Base-by-base conservation (phyloP, 2,329 filamentous ascomycete species). In the Cryphonectria parasitica region DNA sequence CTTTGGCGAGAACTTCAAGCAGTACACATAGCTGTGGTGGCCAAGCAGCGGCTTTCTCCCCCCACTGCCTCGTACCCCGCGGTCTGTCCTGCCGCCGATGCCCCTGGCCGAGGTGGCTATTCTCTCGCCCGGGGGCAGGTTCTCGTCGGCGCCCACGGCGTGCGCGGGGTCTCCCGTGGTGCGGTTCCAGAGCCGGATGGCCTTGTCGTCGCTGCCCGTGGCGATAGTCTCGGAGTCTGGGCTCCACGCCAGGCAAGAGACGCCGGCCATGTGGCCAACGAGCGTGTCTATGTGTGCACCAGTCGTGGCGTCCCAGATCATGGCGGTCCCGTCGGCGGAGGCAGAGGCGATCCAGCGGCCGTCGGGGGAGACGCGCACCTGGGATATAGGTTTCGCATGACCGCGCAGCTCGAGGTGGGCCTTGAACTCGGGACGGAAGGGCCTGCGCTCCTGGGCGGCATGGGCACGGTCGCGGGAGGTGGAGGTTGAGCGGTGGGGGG, bases 11-110 rank as follows among this genome's bases (percentile, higher is more conserved):
- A 98, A 98, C 7, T 95, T 94, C 45, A 99, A 85, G 66, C 92
- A 94, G 81, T 97, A 97, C 43, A 99, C 91, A 80, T 98, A 98
- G 81, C 97, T 98, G 80, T 98, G 94, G 77, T 99, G 96, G 2
- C 96, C 95, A 34, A 92, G 86, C 74, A 98, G 84, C 6, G 89
- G 87, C 2, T 84, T 83, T 75, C 84, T 83, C 39, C 85, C 84
- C 4, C 71, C 71, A 41, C 64, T 73, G 34, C 73, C 58, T 68
- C 66, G 67, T 49, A 74, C 58, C 39, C 71, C 58, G 28, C 69
- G 58, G 39, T 73, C 69, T 19, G 64, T 70, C 60, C 67, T 68
- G 31, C 67, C 68, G 34, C 73, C 67, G 49, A 68, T 69, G 66
- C 68, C 56, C 45, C 69, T 64, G 19, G 61, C 66, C 43, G 66